A percentile compares a stretch with the other conserved stretches of the same genome.
phyloP scores from a whole-genome alignment of 495 filamentous ascomycete genomes.

The Aspergillus campestris region DNA sequence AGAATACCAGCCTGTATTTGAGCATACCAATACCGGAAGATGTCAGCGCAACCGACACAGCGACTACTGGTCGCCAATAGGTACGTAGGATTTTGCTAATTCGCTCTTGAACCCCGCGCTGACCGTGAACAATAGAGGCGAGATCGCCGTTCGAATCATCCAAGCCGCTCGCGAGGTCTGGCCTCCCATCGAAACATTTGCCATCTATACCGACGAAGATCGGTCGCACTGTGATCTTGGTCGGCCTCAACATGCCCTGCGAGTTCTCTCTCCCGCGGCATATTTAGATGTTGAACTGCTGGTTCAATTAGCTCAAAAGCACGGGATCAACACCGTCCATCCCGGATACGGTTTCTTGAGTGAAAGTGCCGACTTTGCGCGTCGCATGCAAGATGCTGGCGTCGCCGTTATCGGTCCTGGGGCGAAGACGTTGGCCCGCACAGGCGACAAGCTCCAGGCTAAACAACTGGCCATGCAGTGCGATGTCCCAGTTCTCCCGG shows the following conservation, averaged over 20 bases:
- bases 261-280: conserved; percentile 39
- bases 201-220: conserved; percentile 47
- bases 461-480: conserved; percentile 45
- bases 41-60: conserved; percentile 30
- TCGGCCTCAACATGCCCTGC: conserved; percentile 35
- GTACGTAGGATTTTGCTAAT: conserved; percentile 16
- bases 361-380: conserved; percentile 47
- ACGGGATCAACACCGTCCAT: conserved; percentile 49
- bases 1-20: neutral
- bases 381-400: conserved; percentile 40
- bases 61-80: conserved; percentile 51
- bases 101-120: no score
- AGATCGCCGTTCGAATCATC: conserved; percentile 53
- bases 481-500: conserved; percentile 45
- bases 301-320: conserved; percentile 34
- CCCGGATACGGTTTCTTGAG: conserved; percentile 58
- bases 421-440: conserved; percentile 38
- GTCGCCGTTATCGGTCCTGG: conserved; percentile 48
- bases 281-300: conserved; percentile 45
- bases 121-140: conserved; percentile 34
- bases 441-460: conserved; percentile 51
- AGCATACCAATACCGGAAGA: conserved; percentile 5
- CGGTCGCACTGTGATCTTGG: conserved; percentile 42
- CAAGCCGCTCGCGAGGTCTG: conserved; percentile 46
- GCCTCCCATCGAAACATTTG: conserved; percentile 39